Conservation (phyloP, 345 rosid genomes). For the Brassica carinata region DNA sequence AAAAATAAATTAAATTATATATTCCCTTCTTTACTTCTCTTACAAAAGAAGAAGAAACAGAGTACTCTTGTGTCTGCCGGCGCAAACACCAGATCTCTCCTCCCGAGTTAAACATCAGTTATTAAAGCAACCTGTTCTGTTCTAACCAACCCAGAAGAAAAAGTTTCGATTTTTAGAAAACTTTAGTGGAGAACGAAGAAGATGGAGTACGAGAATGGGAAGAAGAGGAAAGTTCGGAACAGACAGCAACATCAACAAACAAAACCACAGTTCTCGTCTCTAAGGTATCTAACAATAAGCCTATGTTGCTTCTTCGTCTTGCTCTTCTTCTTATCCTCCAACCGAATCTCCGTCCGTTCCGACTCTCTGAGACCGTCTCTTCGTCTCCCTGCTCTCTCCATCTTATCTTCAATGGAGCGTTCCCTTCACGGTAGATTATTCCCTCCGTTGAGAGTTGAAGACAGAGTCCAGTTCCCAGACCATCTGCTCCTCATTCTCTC, state of each 20-base stretch:
- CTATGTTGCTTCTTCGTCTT: conserved; percentile 61
- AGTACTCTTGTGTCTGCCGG: conserved; percentile 33
- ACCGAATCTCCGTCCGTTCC: conserved; percentile 47
- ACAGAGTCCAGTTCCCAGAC: conserved; percentile 74
- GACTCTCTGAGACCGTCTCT: conserved; percentile 65
- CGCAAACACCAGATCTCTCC: conserved; percentile 37
- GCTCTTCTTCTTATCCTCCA: conserved; percentile 67
- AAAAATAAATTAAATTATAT: neutral
- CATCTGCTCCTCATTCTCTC: conserved; percentile 65
- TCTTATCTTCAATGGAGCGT: conserved; percentile 52
- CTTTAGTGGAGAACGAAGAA: neutral
- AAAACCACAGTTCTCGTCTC: conserved; percentile 47
- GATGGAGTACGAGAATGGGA: conserved; percentile 79
- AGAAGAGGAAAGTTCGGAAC: conserved; percentile 72
- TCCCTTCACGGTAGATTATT: conserved; percentile 37
- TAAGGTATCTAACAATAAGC: conserved; percentile 56
- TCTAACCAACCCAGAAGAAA: neutral
- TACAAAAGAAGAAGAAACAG: neutral
- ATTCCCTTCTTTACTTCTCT: conserved; percentile 22
- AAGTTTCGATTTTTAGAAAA: neutral
- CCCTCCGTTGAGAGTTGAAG: conserved; percentile 50
- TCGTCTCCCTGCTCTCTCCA: conserved; percentile 49
- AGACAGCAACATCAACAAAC: conserved; percentile 36
- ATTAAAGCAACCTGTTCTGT: conserved; percentile 6
- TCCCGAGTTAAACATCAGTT: conserved; percentile 15